Conservation (phyloP, 768 basidiomycete genomes). For the Amanita phalloides region DNA sequence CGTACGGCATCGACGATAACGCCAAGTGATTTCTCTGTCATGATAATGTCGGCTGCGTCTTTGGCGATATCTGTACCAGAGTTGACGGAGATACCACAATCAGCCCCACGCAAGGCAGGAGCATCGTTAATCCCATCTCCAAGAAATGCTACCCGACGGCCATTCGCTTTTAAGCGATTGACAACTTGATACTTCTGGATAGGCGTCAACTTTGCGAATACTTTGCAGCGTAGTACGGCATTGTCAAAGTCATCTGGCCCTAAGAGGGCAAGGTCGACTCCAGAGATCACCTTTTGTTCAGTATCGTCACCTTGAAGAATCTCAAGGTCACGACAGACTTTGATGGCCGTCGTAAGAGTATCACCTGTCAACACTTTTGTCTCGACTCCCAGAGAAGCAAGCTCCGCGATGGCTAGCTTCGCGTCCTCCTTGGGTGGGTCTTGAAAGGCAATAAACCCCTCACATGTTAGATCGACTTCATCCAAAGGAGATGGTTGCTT, state of each 20-base stretch:
- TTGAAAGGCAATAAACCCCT: not conserved
- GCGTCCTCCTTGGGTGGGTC: not conserved
- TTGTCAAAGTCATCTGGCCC: not conserved
- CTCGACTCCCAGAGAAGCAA: not conserved
- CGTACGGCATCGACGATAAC: conserved; percentile 20
- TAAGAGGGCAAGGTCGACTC: conserved; percentile 15
- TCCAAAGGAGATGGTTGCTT: not conserved
- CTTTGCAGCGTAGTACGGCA: not conserved
- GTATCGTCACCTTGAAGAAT: conserved; percentile 12
- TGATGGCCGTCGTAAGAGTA: conserved; percentile 22
- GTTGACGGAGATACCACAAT: conserved; percentile 10
- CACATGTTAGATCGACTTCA: not conserved
- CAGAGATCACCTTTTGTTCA: not conserved
- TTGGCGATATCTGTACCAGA: conserved; percentile 19
- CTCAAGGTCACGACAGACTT: conserved; percentile 25
- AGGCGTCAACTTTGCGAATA: conserved; percentile 6
- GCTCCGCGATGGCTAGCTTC: not conserved
- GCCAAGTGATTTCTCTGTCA: conserved; percentile 23
- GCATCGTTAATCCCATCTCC: not conserved
- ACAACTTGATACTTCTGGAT: conserved; percentile 7
- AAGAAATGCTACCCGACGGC: conserved; percentile 1
- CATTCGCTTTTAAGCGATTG: not conserved
- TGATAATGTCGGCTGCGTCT: conserved; percentile 24
- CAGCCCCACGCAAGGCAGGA: conserved; percentile 6
- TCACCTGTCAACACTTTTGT: conserved; percentile 23